A percentile compares a stretch with the other conserved stretches of the same genome.
phyloP scores from a whole-genome alignment of 306 rosid genomes.

The Lathyrus sativus region DNA sequence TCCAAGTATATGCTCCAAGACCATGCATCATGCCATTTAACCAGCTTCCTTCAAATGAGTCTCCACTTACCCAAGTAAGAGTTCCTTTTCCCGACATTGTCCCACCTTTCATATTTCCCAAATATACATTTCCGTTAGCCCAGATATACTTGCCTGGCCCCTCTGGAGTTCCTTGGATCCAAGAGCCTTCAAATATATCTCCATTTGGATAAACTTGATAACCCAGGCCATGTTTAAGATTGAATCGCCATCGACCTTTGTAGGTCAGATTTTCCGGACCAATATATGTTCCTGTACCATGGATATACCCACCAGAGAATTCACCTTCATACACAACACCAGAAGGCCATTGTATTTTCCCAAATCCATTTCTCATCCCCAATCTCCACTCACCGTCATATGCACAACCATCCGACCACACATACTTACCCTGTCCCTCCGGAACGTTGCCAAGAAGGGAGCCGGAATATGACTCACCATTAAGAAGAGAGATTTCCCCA shows the following conservation, averaged over 20 bases:
- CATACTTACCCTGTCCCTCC: slow-evolving; percentile 82
- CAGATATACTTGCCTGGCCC: slow-evolving; percentile 97
- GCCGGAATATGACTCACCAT: slow-evolving; percentile 78
- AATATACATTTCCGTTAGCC: slow-evolving; percentile 85
- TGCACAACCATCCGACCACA: slow-evolving; percentile 86
- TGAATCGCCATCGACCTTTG: slow-evolving; percentile 93
- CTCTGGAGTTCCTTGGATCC: slow-evolving; percentile 94
- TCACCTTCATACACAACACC: slow-evolving; percentile 85
- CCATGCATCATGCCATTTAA: slow-evolving; percentile 95
- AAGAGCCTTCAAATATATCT: slow-evolving; percentile 89
- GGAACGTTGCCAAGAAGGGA: slow-evolving; percentile 77
- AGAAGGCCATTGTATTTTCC: slow-evolving; percentile 71
- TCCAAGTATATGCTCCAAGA: slow-evolving; percentile 87
- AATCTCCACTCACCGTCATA: slow-evolving; percentile 97
- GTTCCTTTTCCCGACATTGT: slow-evolving; percentile 97
- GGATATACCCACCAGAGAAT: slow-evolving; percentile 86
- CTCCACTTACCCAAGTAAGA: slow-evolving; percentile 87
- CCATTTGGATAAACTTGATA: slow-evolving; percentile 87
- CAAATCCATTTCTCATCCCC: slow-evolving; percentile 90
- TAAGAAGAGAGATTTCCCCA: slow-evolving; percentile 66
- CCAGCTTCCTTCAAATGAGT: slow-evolving; percentile 96
- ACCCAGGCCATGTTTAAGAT: slow-evolving; percentile 92
- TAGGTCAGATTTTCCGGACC: slow-evolving; percentile 63
- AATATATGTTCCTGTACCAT: slow-evolving; percentile 76
- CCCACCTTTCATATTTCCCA: slow-evolving; percentile 96